Evolutionary conservation across 2,329 filamentous ascomycete species (phyloP).

Genomic region (Truncatella angustata): DNA sequence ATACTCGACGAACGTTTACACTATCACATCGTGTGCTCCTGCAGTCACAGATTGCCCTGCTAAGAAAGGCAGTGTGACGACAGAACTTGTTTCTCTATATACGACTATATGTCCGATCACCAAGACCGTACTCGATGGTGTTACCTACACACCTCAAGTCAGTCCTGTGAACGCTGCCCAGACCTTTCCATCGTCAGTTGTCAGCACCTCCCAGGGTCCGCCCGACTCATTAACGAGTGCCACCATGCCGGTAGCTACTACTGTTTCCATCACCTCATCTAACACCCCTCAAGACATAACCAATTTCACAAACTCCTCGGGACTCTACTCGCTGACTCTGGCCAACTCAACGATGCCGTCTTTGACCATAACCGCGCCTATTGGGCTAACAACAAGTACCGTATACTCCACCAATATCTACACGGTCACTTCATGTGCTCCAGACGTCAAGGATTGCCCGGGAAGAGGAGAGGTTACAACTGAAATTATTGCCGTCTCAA

Average conservation of each 20-base stretch:
- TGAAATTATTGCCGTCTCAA: slow-evolving; percentile 23
- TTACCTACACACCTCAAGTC: slow-evolving; percentile 7
- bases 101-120: slow-evolving; percentile 27
- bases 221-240: background rate
- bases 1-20: slow-evolving; percentile 28
- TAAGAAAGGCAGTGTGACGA: slow-evolving; percentile 24
- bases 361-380: background rate
- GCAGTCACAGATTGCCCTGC: slow-evolving; percentile 24
- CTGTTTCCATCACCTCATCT: background rate
- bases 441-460: slow-evolving; percentile 18
- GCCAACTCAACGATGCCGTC: background rate
- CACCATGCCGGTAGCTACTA: too few relatives aligned
- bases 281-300: background rate
- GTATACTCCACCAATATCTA: slow-evolving; percentile 26
- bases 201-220: slow-evolving; percentile 14
- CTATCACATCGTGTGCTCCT: slow-evolving; percentile 25
- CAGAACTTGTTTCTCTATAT: slow-evolving; percentile 27
- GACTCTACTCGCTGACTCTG: too few relatives aligned
- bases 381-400: slow-evolving; percentile 22
- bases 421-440: slow-evolving; percentile 21
- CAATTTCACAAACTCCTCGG: too few relatives aligned
- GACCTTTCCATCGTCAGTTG: slow-evolving; percentile 9
- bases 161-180: background rate
- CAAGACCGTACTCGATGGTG: slow-evolving; percentile 11
- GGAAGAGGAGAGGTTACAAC: slow-evolving; percentile 17